Conservation (phyloP, 1,139 yeast species). For the Yamadazyma triangularis region DNA sequence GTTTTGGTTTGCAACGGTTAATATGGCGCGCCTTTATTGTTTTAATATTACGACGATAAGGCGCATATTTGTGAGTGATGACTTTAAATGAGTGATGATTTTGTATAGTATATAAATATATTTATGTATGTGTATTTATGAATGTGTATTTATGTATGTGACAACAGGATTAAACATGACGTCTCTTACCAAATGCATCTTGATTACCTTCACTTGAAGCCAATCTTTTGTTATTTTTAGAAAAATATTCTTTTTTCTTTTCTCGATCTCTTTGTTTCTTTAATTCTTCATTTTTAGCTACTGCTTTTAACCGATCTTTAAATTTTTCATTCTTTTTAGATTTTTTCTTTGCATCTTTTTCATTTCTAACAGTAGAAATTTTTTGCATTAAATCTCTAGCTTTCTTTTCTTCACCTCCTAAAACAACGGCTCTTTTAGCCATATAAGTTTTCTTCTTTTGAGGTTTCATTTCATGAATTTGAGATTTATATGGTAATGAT, state of each 20-base stretch:
- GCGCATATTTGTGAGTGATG: no score
- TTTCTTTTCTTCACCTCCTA: slow-evolving; percentile 90
- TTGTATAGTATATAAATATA: no score
- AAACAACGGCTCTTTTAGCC: slow-evolving; percentile 90
- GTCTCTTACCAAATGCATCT: slow-evolving; percentile 30
- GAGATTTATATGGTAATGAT: slow-evolving; percentile 87
- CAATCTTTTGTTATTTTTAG: slow-evolving; percentile 62
- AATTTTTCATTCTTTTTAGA: slow-evolving; percentile 76
- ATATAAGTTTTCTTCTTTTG: slow-evolving; percentile 79
- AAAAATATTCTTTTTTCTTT: slow-evolving; percentile 82
- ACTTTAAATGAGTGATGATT: no score
- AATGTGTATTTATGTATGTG: no score
- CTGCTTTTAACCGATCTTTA: slow-evolving; percentile 65
- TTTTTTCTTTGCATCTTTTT: slow-evolving; percentile 75
- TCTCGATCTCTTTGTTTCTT: slow-evolving; percentile 75
- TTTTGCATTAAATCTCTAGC: slow-evolving; percentile 87
- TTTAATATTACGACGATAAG: no score
- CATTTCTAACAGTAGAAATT: slow-evolving; percentile 77
- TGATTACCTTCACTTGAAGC: slow-evolving; percentile 36
- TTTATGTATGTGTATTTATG: no score
- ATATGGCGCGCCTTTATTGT: no score
- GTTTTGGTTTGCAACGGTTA: no score
- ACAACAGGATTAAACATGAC: slow-evolving; percentile 11
- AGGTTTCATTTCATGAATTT: slow-evolving; percentile 82
- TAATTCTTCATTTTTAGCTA: slow-evolving; percentile 69